Evolutionary conservation across 108 stramenopile species (phyloP).

Genomic region (Cylindrotheca fusiformis): DNA sequence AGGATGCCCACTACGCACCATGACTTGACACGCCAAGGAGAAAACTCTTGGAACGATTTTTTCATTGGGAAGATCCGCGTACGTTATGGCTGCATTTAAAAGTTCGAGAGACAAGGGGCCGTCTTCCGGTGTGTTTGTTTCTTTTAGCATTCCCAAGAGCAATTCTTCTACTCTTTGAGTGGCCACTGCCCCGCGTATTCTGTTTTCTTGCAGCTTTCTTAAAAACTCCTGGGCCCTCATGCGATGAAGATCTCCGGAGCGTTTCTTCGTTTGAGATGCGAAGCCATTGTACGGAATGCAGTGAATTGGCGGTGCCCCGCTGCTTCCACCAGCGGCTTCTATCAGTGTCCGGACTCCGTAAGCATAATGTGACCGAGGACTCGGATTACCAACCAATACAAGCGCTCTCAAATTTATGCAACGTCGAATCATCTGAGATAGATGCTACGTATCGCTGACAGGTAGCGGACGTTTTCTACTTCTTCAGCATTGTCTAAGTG

Average conservation of each 20-base stretch:
- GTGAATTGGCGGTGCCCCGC: too few relatives aligned
- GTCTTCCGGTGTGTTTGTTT: constrained; percentile 8
- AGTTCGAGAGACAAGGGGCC: constrained; percentile 25
- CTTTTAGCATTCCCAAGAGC: constrained; percentile 8
- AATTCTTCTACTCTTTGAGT: constrained; percentile 28
- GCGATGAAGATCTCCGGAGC: neutral
- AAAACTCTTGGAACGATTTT: constrained; percentile 26
- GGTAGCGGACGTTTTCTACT: too few relatives aligned
- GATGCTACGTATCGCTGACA: too few relatives aligned
- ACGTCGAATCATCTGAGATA: too few relatives aligned
- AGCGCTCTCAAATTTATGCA: too few relatives aligned
- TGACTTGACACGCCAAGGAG: constrained; percentile 26
- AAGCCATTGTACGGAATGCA: too few relatives aligned
- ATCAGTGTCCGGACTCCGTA: too few relatives aligned
- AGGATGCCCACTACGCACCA: constrained; percentile 15
- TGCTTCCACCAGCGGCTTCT: too few relatives aligned
- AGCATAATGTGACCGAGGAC: too few relatives aligned
- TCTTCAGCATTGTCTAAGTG: too few relatives aligned
- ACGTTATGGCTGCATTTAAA: constrained; percentile 17
- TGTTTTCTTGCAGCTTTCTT: constrained; percentile 6
- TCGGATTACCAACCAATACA: too few relatives aligned
- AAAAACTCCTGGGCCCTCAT: constrained; percentile 5
- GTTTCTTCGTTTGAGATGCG: too few relatives aligned
- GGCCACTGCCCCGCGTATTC: constrained; percentile 10
- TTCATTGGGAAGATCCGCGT: constrained; percentile 18